A percentile compares a stretch with the other conserved stretches of the same genome.
Evolutionary conservation across 495 filamentous ascomycete species (phyloP).

Genomic region (Friedmanniomyces simplex): DNA sequence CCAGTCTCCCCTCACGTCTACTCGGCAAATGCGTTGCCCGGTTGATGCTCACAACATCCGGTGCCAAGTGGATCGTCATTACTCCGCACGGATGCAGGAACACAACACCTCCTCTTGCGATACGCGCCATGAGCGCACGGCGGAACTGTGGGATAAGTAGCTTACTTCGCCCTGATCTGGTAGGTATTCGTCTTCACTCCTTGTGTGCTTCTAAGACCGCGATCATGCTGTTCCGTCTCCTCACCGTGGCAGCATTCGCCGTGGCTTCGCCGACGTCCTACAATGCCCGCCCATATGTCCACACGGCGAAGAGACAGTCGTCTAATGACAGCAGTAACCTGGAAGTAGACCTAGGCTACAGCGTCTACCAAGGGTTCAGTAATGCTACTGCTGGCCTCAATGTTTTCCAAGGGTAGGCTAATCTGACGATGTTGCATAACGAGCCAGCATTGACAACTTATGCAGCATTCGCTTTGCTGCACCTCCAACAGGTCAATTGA

Average conservation of each 20-base stretch:
- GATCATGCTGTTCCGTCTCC: background rate
- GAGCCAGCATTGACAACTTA: background rate
- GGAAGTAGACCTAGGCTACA: slow-evolving; percentile 18
- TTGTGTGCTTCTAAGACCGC: background rate
- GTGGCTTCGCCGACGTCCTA: background rate
- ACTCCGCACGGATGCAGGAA: background rate
- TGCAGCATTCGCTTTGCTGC: slow-evolving; percentile 18
- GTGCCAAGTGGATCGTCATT: background rate
- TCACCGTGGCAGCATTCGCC: slow-evolving; percentile 1
- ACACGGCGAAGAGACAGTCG: slow-evolving; percentile 2
- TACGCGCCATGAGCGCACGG: background rate
- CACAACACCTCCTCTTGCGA: background rate
- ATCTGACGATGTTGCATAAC: background rate
- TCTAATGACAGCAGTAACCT: slow-evolving; percentile 1
- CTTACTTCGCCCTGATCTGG: background rate
- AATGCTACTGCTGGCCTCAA: slow-evolving; percentile 8
- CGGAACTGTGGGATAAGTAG: background rate
- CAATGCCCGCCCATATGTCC: slow-evolving; percentile 5
- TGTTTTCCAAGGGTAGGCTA: slow-evolving; percentile 8
- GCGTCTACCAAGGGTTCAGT: slow-evolving; percentile 11
- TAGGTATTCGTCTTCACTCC: background rate
- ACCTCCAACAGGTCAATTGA: slow-evolving; percentile 11
- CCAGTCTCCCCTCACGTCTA: background rate
- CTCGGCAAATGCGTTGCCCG: background rate
- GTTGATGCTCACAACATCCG: background rate